phyloP scores from a whole-genome alignment of 2,329 filamentous ascomycete species.

The Pseudocercospora fuligena region DNA sequence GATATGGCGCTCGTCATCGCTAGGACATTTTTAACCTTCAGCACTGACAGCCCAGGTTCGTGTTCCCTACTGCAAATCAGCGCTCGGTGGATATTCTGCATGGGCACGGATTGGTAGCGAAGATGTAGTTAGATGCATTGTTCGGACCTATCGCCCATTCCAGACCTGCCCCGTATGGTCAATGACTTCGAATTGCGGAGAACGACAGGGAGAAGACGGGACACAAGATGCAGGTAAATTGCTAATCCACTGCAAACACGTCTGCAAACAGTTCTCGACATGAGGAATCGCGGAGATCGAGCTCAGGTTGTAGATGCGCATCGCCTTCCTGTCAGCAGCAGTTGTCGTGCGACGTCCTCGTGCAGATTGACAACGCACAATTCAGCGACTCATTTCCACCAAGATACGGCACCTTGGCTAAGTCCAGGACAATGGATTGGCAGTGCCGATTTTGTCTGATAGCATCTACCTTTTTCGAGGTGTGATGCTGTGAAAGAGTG shows the following conservation, averaged over 20 bases:
- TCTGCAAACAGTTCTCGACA: constrained; percentile 5
- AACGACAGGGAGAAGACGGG: not conserved
- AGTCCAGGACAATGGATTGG: not conserved
- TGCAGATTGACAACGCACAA: constrained; percentile 8
- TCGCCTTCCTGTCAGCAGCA: constrained; percentile 7
- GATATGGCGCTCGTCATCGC: not conserved
- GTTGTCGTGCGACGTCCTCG: constrained; percentile 1
- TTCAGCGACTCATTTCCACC: constrained; percentile 9
- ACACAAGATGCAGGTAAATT: constrained; percentile 21
- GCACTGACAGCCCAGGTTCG: constrained; percentile 13
- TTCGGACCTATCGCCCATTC: constrained; percentile 2
- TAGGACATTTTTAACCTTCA: constrained; percentile 5
- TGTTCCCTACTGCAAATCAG: constrained; percentile 19
- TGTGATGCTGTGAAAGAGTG: not conserved
- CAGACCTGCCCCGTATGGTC: constrained; percentile 3
- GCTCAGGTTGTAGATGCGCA: not conserved
- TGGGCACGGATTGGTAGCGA: constrained; percentile 2
- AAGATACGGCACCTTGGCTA: not conserved
- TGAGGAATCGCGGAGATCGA: not conserved
- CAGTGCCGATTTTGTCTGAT: not conserved
- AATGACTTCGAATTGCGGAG: constrained; percentile 10
- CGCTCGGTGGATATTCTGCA: constrained; percentile 7
- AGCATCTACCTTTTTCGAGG: constrained; percentile 5
- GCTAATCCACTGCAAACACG: constrained; percentile 15
- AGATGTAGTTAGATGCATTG: constrained; percentile 3